Base-by-base conservation (phyloP, 148 eudicot genomes). In the Tetragonia tetragonoides region DNA sequence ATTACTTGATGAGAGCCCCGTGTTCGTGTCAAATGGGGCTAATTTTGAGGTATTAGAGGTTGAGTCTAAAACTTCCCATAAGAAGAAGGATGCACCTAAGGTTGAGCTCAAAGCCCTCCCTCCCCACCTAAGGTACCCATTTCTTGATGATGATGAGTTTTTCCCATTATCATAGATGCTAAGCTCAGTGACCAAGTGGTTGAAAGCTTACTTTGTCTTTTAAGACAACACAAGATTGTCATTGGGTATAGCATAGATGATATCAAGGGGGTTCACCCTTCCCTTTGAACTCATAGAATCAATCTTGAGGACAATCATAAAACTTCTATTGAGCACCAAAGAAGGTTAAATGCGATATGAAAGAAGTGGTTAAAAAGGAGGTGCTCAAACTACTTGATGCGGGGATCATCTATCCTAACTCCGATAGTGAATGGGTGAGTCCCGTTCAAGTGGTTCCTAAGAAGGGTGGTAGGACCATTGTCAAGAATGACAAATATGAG, bases 381-480 rank as follows among this genome's bases (percentile, higher is more conserved):
- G 11, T 68, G 23, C n/a, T 7, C 5, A 42, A 42, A 8, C 23
- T 68, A 3, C 49, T 42, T 46, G 54, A 68, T 2, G 54, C 54
- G 9, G 54, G 47, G 15, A 46, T 68, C 6, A 68, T 68, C 72
- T 68, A 68, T 15, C 16, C 72, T n/a, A 44, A 20, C 16, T 21
- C 16, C 11, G 49, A 67, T 67, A 67, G 70, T 17, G 20, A 67
- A 11, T 67, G 70, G 70, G 70, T 67, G 6, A 68, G 72, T 49
- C 72, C 54, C 6, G 72, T 68, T 7, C 72, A 68, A 6, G 72
- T 42, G 0, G 72, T 68, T 2, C 72, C 72, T n/a, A 49, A 49
- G 10, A 49, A 49, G 53, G 53, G 53, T 49, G 53, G 53, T 8
- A 49, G 3, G 53, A 49, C 53, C 53, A 12, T 49, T 49, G 53